phyloP scores from a whole-genome alignment of 495 filamentous ascomycete genomes.

The Achaetomiella virescens region DNA sequence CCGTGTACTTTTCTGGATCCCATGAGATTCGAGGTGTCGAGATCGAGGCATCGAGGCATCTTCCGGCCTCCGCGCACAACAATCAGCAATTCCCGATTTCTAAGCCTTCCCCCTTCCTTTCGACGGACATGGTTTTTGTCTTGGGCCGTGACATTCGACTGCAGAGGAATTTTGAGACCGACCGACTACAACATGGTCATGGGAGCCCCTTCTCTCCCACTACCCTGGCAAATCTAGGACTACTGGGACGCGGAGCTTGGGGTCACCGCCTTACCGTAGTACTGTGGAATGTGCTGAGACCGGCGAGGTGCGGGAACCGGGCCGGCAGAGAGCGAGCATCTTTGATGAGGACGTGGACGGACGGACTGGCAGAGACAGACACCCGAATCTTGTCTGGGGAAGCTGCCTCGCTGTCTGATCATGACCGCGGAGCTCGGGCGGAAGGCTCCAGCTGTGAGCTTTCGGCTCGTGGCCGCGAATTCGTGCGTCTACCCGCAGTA shows the following conservation, averaged over 20 bases:
- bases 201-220: neutral
- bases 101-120: neutral
- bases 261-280: constrained; percentile 17
- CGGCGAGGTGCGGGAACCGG: constrained; percentile 3
- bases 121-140: neutral
- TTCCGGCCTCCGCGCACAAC: neutral
- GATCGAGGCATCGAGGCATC: neutral
- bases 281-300: neutral
- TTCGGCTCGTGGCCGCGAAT: no score
- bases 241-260: constrained; percentile 4
- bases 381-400: neutral
- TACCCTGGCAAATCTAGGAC: constrained; percentile 8
- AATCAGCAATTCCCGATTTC: neutral
- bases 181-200: neutral
- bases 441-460: neutral
- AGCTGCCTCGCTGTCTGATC: neutral
- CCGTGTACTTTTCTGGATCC: constrained; percentile 4
- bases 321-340: constrained; percentile 1
- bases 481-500: neutral
- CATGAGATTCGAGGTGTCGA: neutral
- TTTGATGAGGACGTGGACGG: constrained; percentile 9
- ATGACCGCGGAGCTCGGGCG: neutral
- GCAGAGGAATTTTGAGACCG: neutral
- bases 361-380: neutral
- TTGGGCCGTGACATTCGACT: constrained; percentile 3